These are phyloP conservation scores for Wickerhamomyces kurtzmanii DNA, from an alignment of 805 yeast species.

Conservation along the genomic window DNA sequence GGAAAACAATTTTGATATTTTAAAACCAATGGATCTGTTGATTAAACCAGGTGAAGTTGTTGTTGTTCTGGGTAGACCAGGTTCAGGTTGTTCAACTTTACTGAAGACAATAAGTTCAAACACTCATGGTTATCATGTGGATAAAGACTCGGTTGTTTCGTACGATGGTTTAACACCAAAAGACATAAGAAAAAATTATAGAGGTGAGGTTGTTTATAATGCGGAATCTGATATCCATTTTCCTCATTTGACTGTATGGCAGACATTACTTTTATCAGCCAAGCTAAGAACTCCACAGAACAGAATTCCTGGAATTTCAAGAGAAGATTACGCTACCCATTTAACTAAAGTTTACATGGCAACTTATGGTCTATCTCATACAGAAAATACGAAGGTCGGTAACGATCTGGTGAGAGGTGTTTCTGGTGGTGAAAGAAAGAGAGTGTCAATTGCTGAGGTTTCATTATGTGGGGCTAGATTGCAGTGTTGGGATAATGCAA, in stretches of 20 bases:
- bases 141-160: conserved; percentile 31
- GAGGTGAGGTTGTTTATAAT: conserved; percentile 65
- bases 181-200: conserved; percentile 39
- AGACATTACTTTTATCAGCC: conserved; percentile 59
- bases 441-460: conserved; percentile 61
- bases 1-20: conserved; percentile 32
- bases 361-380: conserved; percentile 38
- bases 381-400: conserved; percentile 54
- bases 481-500: conserved; percentile 46
- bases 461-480: conserved; percentile 31
- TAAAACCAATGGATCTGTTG: conserved; percentile 58
- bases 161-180: conserved; percentile 46
- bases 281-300: conserved; percentile 50
- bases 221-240: conserved; percentile 63
- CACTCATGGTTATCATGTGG: conserved; percentile 49
- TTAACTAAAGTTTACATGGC: conserved; percentile 43
- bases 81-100: conserved; percentile 69
- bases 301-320: conserved; percentile 47
- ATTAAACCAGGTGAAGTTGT: conserved; percentile 55
- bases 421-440: conserved; percentile 64
- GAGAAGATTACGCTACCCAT: conserved; percentile 45
- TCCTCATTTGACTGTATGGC: conserved; percentile 59
- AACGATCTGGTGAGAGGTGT: conserved; percentile 55
- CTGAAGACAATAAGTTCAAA: conserved; percentile 50
- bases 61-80: conserved; percentile 68